Evolutionary conservation across 176 grass and related monocot species (phyloP), one percentile per base, ranked within the genome.

Genomic region (Raddia distichophylla): DNA sequence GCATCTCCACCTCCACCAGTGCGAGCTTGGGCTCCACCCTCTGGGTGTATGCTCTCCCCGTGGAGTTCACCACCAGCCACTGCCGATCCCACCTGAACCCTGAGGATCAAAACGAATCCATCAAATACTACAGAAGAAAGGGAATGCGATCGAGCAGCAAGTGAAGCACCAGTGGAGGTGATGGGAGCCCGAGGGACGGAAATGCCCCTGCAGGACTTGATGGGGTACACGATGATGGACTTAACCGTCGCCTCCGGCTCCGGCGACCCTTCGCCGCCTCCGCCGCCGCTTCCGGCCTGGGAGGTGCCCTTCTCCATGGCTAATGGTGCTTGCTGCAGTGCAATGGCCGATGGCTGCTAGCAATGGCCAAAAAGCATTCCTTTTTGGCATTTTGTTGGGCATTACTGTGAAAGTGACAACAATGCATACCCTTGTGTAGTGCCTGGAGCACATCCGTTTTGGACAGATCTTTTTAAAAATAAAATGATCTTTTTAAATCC

Each of bases 61-160:
- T 91, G 42, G 88, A 82, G 52, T 94, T 97, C 43, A 98, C 90
- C 61, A 98, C 88, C 92, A 94, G 0, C 95, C 95, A 94, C 34
- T 94, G 90, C 3, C 95, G 90, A 71, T 98, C 95, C 92, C 90
- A 98, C 75, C 60, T 50, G 87, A 98, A 91, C 76, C 92, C 95
- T 98, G 53, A 34, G 40, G 48, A 76, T 10, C 60, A 3, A 45
- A 14, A 32, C 76, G 18, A n/a, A 71, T 68, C 51, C 62, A 82
- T 51, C 34, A 81, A 77, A 57, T 44, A 40, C 53, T 22, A 55
- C 62, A 67, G 14, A 8, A 7, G 46, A 6, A 71, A 59, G 10
- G 59, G 74, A 16, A 56, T 5, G 55, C 27, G 75, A 78, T 40
- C 4, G 37, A 40, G 43, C 35, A 47, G 16, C 35, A 32, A 35